A percentile compares a stretch with the other conserved stretches of the same genome.
phyloP scores from a whole-genome alignment of 768 basidiomycete genomes.

The Termitomyces sp. region DNA sequence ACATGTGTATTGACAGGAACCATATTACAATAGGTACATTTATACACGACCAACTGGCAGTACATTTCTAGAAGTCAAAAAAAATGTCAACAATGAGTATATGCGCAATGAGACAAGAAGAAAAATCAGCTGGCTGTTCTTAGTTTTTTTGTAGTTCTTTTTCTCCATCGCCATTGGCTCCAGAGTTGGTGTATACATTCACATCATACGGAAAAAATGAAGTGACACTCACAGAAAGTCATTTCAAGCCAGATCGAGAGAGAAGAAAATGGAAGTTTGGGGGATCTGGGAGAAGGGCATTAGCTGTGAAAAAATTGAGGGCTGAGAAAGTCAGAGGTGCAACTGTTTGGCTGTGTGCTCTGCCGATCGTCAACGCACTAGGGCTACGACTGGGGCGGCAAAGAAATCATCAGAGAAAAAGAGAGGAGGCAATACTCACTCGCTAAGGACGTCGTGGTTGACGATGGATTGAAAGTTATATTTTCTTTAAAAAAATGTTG shows the following conservation, averaged over 20 bases:
- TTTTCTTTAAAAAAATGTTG: conserved; percentile 8
- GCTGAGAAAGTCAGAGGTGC: conserved; percentile 51
- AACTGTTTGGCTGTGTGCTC: conserved; percentile 68
- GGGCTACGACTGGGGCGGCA: conserved; percentile 79
- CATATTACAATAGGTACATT: no score
- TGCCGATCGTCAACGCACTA: conserved; percentile 59
- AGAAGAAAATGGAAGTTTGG: no score
- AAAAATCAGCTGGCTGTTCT: conserved; percentile 61
- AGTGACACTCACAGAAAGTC: conserved; percentile 13
- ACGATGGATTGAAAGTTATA: no score
- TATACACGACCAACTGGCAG: no score
- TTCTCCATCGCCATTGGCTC: conserved; percentile 45
- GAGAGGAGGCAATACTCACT: conserved; percentile 28
- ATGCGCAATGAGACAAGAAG: background rate
- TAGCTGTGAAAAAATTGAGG: conserved; percentile 1
- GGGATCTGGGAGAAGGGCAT: conserved; percentile 1
- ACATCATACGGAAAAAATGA: conserved; percentile 34
- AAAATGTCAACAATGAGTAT: conserved; percentile 4
- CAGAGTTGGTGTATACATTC: conserved; percentile 42
- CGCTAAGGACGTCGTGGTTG: conserved; percentile 20
- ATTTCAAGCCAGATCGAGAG: background rate
- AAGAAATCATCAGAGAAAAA: conserved; percentile 52
- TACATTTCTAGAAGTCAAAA: background rate
- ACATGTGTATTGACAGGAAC: background rate
- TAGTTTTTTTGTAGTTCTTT: conserved; percentile 44